Base-by-base conservation (phyloP, 768 basidiomycete genomes). In the Russula sp. region DNA sequence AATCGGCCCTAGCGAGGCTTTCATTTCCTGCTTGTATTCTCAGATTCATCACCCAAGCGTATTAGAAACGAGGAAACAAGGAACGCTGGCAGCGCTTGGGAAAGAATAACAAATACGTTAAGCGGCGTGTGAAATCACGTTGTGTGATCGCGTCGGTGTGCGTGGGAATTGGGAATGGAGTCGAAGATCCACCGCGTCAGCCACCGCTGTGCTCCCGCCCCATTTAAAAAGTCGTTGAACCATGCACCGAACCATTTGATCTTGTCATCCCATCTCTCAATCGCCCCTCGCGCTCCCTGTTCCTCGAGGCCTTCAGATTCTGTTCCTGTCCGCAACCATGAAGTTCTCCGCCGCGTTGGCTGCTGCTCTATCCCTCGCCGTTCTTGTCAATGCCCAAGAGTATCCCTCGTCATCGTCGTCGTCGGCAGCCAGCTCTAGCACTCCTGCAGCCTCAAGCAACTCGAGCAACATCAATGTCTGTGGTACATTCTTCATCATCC, bases 361-460 rank as follows among this genome's bases (percentile, higher is more conserved):
- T 59, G 63, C 69, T 57, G 55, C 39, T 22, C 42, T 73, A 46
- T 67, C 77, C 54, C 74, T 68, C 50, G 52, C 70, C 22, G 69
- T 69, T 57, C 65, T 77, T 22, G 77, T 68, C 42, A 70, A 68
- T 52, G 79, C 79, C 9, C 81, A 81, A 65, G n/a, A n/a, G n/a
- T 76, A 74, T 64, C 9, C 53, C 50, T 0, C n/a, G 4, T 20
- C n/a, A 1, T 20, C 36, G 8, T 14, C 25, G 9, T 1, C 39
- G 25, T 4, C 49, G n/a, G 25, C 52, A 25, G 5, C 25, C 2
- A 34, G 22, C 10, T 5, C 34, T 16, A 36, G 73, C 16, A 71
- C 69, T 9, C 76, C 79, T 5, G 73, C 68, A 29, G 66, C 63
- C 7, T 67, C 70, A 29, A 65, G 65, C 58, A 66, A 52, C 18